phyloP scores from a whole-genome alignment of 179 eudicot species.

The Silene coronaria region DNA sequence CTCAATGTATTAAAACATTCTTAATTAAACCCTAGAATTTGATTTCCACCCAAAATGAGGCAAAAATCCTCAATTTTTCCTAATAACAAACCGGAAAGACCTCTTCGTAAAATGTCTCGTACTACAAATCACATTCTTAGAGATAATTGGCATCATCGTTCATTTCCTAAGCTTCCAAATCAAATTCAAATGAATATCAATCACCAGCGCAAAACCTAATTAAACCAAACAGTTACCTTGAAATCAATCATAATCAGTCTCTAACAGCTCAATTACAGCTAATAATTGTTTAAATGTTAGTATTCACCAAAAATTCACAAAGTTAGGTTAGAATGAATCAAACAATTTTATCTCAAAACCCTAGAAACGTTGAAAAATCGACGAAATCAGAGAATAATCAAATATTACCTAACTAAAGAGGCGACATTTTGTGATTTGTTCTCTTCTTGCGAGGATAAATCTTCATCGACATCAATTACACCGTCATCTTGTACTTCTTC shows the following conservation, averaged over 20 bases:
- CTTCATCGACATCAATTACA: constrained; percentile 11
- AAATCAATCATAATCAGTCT: background rate
- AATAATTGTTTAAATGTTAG: background rate
- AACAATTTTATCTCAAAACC: background rate
- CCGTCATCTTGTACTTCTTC: constrained; percentile 3
- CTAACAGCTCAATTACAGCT: background rate
- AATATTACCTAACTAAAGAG: constrained; percentile 27
- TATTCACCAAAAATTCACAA: background rate
- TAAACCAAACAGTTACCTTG: constrained; percentile 7
- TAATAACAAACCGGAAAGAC: background rate
- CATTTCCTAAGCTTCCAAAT: background rate
- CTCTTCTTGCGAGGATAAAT: constrained; percentile 13
- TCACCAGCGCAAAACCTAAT: background rate
- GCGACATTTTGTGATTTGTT: constrained; percentile 30
- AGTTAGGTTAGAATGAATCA: background rate
- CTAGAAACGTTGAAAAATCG: background rate
- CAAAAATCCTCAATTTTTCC: background rate
- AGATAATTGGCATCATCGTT: background rate
- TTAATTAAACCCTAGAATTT: constrained; percentile 1
- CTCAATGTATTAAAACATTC: background rate
- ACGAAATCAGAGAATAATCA: background rate
- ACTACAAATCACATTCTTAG: background rate
- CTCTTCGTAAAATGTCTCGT: background rate
- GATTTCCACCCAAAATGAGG: background rate
- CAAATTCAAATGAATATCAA: background rate